Base-by-base conservation (phyloP, 805 yeast genomes). In the Suhomyces emberorum region DNA sequence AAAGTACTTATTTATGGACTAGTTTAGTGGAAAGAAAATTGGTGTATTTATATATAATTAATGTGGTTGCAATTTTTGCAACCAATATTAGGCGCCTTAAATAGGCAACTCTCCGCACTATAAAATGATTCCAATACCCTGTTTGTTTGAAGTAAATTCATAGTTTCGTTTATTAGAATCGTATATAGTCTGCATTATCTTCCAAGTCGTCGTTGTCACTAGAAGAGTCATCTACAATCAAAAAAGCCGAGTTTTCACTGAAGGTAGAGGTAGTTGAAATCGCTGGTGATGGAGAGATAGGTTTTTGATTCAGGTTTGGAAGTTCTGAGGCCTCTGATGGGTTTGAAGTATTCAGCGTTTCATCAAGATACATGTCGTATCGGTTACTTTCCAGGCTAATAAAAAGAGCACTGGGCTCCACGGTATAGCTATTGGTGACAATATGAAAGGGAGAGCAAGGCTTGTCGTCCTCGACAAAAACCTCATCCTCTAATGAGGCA, bases 361-460 rank as follows among this genome's bases (percentile, higher is more conserved):
- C 27, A 37, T 59, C 63, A 14, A 59, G 50, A 29, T 55, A 58
- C 11, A 43, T 37, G 29, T 54, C 59, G 34, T 54, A 58, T 32
- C 48, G 46, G 5, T 55, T 54, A 16, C 42, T 44, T 30, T 32
- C 46, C 7, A 39, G 32, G 15, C 35, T 25, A 4, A 36, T 46
- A 35, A 61, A 55, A 15, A 63, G 48, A 5, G 33, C 8, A 7
- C 37, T 26, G 0, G 70, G 69, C 15, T 55, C 57, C 16, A 63
- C 65, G 3, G 61, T 61, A 44, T 57, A 64, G 37, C 69, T 63
- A 41, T 47, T 63, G 16, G 62, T 44, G 7, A 11, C 28, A 10
- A 16, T 39, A 4, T 17, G 11, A 19, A 28, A 27, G 7, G 27
- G 28, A 15, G 35, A 41, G 10, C 42, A 43, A 4, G 32, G 46